Conservation (phyloP, 192 early-diverging fungal species). For the Rhizophagus prolifer region DNA sequence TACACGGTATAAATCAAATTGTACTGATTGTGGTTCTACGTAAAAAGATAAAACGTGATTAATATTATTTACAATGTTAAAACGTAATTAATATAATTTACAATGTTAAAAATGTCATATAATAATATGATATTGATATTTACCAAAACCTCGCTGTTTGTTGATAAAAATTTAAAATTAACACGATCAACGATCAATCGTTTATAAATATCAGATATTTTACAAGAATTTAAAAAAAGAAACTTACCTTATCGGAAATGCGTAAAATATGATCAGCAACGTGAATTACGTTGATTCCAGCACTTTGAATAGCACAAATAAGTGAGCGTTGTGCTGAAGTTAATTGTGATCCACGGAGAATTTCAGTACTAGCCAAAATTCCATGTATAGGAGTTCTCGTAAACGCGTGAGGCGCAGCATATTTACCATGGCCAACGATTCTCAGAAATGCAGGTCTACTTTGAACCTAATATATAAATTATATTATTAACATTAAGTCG, state of each 20-base stretch:
- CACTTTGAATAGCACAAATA: background rate
- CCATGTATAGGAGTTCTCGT: constrained; percentile 9
- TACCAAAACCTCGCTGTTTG: background rate
- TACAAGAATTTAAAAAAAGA: background rate
- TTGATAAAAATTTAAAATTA: background rate
- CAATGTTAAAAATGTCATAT: background rate
- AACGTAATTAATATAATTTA: background rate
- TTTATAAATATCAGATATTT: background rate
- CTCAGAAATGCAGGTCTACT: background rate
- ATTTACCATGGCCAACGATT: background rate
- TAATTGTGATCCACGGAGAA: background rate
- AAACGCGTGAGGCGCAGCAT: background rate
- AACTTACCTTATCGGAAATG: background rate
- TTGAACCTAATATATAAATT: background rate
- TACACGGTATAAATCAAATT: background rate
- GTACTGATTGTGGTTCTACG: background rate
- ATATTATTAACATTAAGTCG: background rate
- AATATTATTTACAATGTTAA: background rate
- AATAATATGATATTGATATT: background rate
- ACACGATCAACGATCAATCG: too few species aligned
- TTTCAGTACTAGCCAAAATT: constrained; percentile 10
- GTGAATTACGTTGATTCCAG: background rate
- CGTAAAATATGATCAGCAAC: constrained; percentile 4
- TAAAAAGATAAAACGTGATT: background rate
- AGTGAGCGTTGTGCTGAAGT: background rate